Percentiles rank a stretch among this genome's conserved stretches.
Evolutionary conservation across 2,329 filamentous ascomycete species (phyloP).

Genomic region (Claviceps paspali): DNA sequence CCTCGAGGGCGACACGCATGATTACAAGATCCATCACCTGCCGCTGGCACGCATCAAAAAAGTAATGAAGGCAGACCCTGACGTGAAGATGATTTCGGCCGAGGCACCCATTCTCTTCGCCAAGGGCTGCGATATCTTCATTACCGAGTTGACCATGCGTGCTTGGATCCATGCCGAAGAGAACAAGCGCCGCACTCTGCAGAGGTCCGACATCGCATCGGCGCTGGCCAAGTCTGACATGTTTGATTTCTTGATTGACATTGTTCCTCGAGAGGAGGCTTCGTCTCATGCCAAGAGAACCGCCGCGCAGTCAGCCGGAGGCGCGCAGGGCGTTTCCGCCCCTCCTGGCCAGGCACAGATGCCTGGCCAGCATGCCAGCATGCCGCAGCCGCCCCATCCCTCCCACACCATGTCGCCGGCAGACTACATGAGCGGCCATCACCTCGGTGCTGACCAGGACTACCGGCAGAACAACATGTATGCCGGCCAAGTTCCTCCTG

Average conservation of each 20-base stretch:
- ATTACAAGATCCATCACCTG: constrained; percentile 96
- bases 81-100: constrained; percentile 99
- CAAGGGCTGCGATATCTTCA: constrained; percentile 98
- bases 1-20: constrained; percentile 85
- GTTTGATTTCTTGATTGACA: constrained; percentile 99
- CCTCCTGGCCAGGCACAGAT: constrained; percentile 35
- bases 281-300: constrained; percentile 69
- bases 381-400: constrained; percentile 40
- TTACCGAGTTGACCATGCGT: constrained; percentile 96
- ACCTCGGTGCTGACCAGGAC: constrained; percentile 54
- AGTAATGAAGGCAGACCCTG: constrained; percentile 98
- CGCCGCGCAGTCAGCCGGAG: constrained; percentile 31
- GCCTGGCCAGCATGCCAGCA: constrained; percentile 32
- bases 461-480: constrained; percentile 79
- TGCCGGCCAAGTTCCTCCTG: constrained; percentile 59
- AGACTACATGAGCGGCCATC: constrained; percentile 50
- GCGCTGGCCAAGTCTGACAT: constrained; percentile 96
- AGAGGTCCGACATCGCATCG: constrained; percentile 91
- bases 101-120: constrained; percentile 96
- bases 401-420: constrained; percentile 41
- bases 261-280: constrained; percentile 90
- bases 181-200: constrained; percentile 90
- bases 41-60: constrained; percentile 98
- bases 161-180: constrained; percentile 99
- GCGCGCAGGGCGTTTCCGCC: constrained; percentile 29